A percentile compares a stretch with the other conserved stretches of the same genome.
These are phyloP conservation scores for Gnomoniopsis smithogilvyi DNA, from an alignment of 2,329 filamentous ascomycete genomes.

Conservation along the genomic window DNA sequence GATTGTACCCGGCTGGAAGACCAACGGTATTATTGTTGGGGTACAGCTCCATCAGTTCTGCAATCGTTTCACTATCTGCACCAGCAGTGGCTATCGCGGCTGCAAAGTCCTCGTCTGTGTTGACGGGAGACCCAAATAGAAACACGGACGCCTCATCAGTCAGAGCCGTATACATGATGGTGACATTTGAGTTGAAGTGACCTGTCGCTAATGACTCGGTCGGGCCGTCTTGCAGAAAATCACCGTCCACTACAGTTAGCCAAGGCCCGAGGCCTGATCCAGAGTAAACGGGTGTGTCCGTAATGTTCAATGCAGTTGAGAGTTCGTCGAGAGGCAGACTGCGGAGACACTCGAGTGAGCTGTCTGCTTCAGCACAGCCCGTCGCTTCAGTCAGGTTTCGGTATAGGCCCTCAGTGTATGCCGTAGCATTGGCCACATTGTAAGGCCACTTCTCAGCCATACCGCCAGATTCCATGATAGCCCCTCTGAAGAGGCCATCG, in stretches of 20 bases:
- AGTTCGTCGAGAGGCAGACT: conserved; percentile 26
- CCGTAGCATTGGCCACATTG: not conserved
- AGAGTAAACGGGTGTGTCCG: not conserved
- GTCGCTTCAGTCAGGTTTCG: conserved; percentile 8
- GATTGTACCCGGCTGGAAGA: conserved; percentile 1
- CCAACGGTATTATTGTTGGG: conserved; percentile 1
- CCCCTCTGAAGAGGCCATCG: conserved; percentile 9
- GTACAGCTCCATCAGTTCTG: not conserved
- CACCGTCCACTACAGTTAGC: conserved; percentile 26
- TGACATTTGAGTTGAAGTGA: conserved; percentile 25
- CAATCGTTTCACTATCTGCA: conserved; percentile 8
- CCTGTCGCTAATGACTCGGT: conserved; percentile 22
- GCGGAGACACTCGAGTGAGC: conserved; percentile 24
- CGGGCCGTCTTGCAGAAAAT: conserved; percentile 25
- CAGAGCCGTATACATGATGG: conserved; percentile 29
- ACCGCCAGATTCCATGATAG: conserved; percentile 2
- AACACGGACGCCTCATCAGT: conserved; percentile 29
- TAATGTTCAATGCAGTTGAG: conserved; percentile 20
- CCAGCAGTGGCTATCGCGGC: conserved; percentile 1
- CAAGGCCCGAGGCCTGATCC: conserved; percentile 17
- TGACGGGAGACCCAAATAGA: conserved; percentile 7
- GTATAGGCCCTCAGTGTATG: conserved; percentile 1
- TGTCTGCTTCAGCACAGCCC: conserved; percentile 12
- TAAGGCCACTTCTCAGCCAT: not conserved
- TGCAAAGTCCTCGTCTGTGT: conserved; percentile 11